Conservation (phyloP, 257 asterid species). For the Marsdenia floribunda region DNA sequence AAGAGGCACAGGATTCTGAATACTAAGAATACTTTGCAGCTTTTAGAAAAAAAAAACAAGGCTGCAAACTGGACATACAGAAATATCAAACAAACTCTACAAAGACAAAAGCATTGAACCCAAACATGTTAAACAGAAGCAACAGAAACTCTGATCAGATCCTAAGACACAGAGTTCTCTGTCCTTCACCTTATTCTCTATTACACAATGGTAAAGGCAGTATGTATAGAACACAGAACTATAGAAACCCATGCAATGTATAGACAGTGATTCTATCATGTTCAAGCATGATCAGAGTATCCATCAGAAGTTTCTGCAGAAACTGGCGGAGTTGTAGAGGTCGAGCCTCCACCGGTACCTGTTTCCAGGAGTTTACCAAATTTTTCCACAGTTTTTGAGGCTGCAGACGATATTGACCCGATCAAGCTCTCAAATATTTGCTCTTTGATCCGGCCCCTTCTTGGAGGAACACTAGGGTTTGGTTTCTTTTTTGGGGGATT, state of each 20-base stretch:
- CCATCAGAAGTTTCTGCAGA: conserved; percentile 12
- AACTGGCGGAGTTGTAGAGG: conserved; percentile 32
- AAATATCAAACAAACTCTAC: background rate
- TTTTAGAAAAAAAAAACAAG: background rate
- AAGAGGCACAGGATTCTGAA: background rate
- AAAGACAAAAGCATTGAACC: background rate
- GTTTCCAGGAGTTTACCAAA: conserved; percentile 18
- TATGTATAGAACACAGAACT: background rate
- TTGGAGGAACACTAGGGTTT: conserved; percentile 22
- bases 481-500: conserved; percentile 7
- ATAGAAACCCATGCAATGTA: background rate
- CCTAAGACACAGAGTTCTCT: conserved; percentile 10
- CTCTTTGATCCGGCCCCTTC: conserved; percentile 54
- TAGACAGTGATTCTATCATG: background rate
- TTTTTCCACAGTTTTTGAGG: conserved; percentile 21
- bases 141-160: conserved; percentile 4
- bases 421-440: conserved; percentile 47
- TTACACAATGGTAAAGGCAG: conserved; percentile 12
- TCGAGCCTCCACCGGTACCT: conserved; percentile 17
- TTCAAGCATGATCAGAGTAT: conserved; percentile 11
- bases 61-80: conserved; percentile 8
- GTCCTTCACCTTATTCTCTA: conserved; percentile 11
- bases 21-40: conserved; percentile 9
- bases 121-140: background rate
- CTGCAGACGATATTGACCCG: conserved; percentile 30